Evolutionary conservation across 2,329 filamentous ascomycete genomes (phyloP), one percentile per base, ranked within the genome.

Genomic region (Huntiella abstrusa): DNA sequence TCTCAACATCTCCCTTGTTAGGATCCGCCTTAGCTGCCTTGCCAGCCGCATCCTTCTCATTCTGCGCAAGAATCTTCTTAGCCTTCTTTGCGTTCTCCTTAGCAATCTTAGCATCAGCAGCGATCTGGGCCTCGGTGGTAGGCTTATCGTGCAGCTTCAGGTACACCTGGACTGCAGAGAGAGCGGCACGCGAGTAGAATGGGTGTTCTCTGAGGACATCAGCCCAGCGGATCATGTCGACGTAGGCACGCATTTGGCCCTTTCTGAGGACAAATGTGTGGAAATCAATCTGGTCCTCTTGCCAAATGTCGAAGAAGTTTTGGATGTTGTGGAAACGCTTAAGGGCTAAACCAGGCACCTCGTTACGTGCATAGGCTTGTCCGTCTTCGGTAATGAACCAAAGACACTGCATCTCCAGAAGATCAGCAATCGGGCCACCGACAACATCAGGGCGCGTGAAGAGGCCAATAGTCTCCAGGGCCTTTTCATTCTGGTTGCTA

Each of bases 201-300:
- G 91, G 91, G 59, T 98, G 91, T 55, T 93, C 83, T 46, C 86
- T 79, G 39, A 96, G 64, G 51, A 78, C 76, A 58, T 98, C 87
- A 59, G 96, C 88, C 92, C 91, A 98, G 54, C 82, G 76, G 41
- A 98, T 71, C 85, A 98, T 94, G 55, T 95, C 87, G 36, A 98
- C 69, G 58, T 98, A 98, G 1, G 91, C 83, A 48, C 88, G 73
- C 51, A 96, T 84, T 68, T 94, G 88, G 11, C 92, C 92, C 62
- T 96, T 98, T 15, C 91, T 73, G n/a, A 98, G 68, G 15, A 86
- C 95, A 63, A 98, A 98, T 59, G 77, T 85, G 68, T 98, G 92
- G 68, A 98, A 98, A 60, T 98, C 91, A 56, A 96, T 95, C 58
- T 98, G 91, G 55, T 98, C 91, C 60, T 98, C 92, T 58, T 93